Base-by-base conservation (phyloP, 805 yeast genomes). In the Ogataea philodendri region DNA sequence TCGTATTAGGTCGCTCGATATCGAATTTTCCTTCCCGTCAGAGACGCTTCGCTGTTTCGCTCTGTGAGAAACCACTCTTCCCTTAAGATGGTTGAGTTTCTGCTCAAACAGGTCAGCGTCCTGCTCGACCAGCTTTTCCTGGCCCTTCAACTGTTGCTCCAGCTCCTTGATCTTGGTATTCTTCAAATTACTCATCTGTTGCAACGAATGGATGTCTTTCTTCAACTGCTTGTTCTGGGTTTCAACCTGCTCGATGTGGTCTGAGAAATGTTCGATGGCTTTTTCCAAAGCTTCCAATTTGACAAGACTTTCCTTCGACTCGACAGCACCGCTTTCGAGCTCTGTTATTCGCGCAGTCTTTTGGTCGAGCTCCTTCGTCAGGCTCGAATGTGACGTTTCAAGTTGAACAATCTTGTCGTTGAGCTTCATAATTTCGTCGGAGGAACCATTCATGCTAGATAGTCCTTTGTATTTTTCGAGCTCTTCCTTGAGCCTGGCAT, bases 201-300 rank as follows among this genome's bases (percentile, higher is more conserved):
- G 75, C 24, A 76, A 65, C 4, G 77, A 63, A 17, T 65, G 64
- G 13, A 81, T 62, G 46, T 81, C 86, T 46, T 69, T 74, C 32
- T 74, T 66, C 21, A 83, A 59, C 32, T 71, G 64, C 19, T 67
- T 59, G 52, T 83, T 83, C 51, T 79, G 81, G n/a, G 66, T 57
- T 42, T 79, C 81, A 20, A 81, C 70, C 41, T 81, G 84, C 32
- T 68, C 68, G 36, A 82, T 67, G 37, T 79, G 78, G n/a, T 62
- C 65, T 13, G 74, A 67, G 42, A 83, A 67, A 42, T 70, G 78
- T 27, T 70, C 72, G 13, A 83, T 59, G 1, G 85, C 69, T 30
- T 69, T 67, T 47, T 81, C 85, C 35, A 83, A 55, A 8, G 73
- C 69, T 30, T 69, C 64, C 18, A 77, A 53, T 45, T 73, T 74